Percentiles rank a stretch among this genome's conserved stretches.
phyloP scores from a whole-genome alignment of 768 basidiomycete genomes.

The Rhodotorula taiwanensis region DNA sequence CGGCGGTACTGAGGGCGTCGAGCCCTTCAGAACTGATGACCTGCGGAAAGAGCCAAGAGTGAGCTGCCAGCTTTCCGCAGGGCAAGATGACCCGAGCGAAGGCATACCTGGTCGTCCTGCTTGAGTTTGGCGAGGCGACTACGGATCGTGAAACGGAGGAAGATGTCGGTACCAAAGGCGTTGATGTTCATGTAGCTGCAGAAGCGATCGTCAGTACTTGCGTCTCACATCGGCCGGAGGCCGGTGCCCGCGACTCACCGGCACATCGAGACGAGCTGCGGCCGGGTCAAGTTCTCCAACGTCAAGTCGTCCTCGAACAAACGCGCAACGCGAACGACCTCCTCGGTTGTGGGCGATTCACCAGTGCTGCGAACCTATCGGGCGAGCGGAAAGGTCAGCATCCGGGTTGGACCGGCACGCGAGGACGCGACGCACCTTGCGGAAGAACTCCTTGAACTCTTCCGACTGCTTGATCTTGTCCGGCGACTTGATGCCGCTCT shows the following conservation, averaged over 20 bases:
- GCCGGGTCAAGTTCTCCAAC: conserved; percentile 92
- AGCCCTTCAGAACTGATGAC: conserved; percentile 83
- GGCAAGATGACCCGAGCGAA: background rate
- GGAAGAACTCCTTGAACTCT: conserved; percentile 98
- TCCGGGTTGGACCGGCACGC: background rate
- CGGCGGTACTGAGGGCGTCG: conserved; percentile 78
- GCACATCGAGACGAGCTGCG: conserved; percentile 96
- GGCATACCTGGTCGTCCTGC: conserved; percentile 65
- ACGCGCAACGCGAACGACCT: conserved; percentile 89
- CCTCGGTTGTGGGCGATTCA: conserved; percentile 77
- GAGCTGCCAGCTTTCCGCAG: too few species aligned
- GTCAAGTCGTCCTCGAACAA: conserved; percentile 97
- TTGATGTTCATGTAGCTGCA: conserved; percentile 83
- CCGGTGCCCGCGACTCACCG: conserved; percentile 44
- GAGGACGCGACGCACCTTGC: conserved; percentile 57
- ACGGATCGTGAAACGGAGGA: conserved; percentile 84
- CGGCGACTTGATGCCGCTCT: conserved; percentile 82
- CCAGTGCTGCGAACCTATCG: conserved; percentile 81
- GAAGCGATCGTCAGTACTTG: too few species aligned
- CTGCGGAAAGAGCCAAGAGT: conserved; percentile 44
- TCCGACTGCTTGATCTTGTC: conserved; percentile 83
- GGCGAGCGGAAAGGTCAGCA: background rate
- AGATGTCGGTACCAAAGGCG: conserved; percentile 98
- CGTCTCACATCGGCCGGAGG: background rate
- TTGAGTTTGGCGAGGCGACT: conserved; percentile 72